phyloP scores from a whole-genome alignment of 1,284 basidiomycete species.

The Cryptococcus hybrid region DNA sequence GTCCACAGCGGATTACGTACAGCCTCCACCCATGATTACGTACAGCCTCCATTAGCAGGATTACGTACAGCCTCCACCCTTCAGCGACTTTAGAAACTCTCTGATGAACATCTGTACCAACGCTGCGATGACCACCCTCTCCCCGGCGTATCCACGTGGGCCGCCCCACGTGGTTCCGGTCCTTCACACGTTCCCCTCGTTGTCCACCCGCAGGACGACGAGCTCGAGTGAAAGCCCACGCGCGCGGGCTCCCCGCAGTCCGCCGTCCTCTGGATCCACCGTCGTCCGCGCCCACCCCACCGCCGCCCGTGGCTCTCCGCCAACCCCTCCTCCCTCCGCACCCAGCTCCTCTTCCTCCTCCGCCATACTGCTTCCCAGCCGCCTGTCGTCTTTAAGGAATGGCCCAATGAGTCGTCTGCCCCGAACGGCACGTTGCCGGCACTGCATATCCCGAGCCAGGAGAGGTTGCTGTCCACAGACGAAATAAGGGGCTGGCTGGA shows the following conservation, averaged over 20 bases:
- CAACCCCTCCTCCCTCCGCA: slow-evolving; percentile 32
- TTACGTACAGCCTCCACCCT: too few species aligned
- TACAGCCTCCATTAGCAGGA: too few species aligned
- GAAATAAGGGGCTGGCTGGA: slow-evolving; percentile 43
- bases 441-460: slow-evolving; percentile 29
- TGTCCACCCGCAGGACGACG: slow-evolving; percentile 37
- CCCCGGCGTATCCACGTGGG: slow-evolving; percentile 10
- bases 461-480: slow-evolving; percentile 27
- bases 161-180: slow-evolving; percentile 34
- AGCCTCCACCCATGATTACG: too few species aligned
- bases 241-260: slow-evolving; percentile 18
- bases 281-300: slow-evolving; percentile 16
- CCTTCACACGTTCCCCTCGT: slow-evolving; percentile 44
- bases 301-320: slow-evolving; percentile 34
- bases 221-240: slow-evolving; percentile 21
- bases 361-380: slow-evolving; percentile 17
- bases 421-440: slow-evolving; percentile 33
- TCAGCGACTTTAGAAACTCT: too few species aligned
- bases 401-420: slow-evolving; percentile 34
- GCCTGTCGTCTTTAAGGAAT: slow-evolving; percentile 28
- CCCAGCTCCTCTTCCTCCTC: slow-evolving; percentile 43
- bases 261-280: slow-evolving; percentile 20
- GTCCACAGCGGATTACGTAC: not conserved
- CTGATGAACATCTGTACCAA: too few species aligned
- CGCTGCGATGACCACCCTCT: too few species aligned